Evolutionary conservation across 1,284 basidiomycete species (phyloP), one percentile per base, ranked within the genome.

Genomic region (Lentinus polychrous): DNA sequence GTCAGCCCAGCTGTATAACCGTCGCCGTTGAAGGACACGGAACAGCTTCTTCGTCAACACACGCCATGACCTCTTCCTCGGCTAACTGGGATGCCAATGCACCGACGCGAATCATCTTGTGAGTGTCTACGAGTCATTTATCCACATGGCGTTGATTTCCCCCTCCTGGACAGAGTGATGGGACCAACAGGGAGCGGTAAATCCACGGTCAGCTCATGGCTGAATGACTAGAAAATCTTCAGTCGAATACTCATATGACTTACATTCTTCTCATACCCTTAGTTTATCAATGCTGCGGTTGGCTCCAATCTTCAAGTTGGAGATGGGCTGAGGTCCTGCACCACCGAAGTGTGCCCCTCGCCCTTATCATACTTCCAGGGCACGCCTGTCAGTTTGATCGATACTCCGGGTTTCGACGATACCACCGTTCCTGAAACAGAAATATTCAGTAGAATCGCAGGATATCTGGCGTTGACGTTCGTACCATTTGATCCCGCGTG

Each of bases 401-500:
- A 70, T 55, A 69, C 68, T 11, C 69, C 69, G 37, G 70, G 69
- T 8, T 71, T 72, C 52, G 70, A 72, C 48, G 69, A 70, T 40
- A 69, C 70, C 6, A 34, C 52, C 6, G 60, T 58, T 12, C 62
- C 60, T 45, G 70, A 71, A 45, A 62, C 67, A 14, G 70, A 71
- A 49, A 63, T 71, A 33, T 57, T 71, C 43, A 64, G 62, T 36
- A 58, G 57, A 46, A 68, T 70, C 49, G 63, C 46, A 5, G 33
- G 33, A 1, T 50, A 48, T 24, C 23, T 51, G 2, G 39, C 46
- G 4, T 15, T 31, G 2, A 45, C 41, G 52, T 53, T 8, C 4
- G 43, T n/a, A 11, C 15, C 8, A 24, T 41, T 23, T 10, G 12
- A 12, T 38, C 15, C 11, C 11, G 7, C 12, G n/a, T 23, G 18